A percentile compares a stretch with the other conserved stretches of the same genome.
Conservation (phyloP, 768 basidiomycete genomes). For the Leccinum arenicola region DNA sequence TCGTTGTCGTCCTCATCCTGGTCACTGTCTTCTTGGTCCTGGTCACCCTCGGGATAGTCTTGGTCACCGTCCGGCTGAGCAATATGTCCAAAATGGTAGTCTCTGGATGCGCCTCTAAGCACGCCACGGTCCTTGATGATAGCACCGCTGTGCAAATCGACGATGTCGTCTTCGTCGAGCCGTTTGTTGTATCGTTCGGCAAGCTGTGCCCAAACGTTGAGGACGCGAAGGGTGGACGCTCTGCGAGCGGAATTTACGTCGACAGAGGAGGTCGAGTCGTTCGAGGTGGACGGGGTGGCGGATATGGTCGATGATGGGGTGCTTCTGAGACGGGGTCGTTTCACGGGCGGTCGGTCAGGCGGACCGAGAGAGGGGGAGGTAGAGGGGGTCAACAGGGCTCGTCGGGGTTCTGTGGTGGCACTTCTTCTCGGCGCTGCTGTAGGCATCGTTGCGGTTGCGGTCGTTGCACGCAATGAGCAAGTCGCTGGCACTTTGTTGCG, state of each 20-base stretch:
- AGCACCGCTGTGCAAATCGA: slow-evolving; percentile 60
- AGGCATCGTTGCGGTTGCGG: slow-evolving; percentile 13
- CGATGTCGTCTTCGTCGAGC: slow-evolving; percentile 77
- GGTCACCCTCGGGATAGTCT: slow-evolving; percentile 36
- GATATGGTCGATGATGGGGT: slow-evolving; percentile 44
- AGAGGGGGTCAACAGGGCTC: slow-evolving; percentile 24
- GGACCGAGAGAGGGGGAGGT: slow-evolving; percentile 29
- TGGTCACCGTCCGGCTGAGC: slow-evolving; percentile 39
- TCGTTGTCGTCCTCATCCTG: slow-evolving; percentile 59
- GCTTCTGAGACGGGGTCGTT: slow-evolving; percentile 48
- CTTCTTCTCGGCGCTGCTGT: background rate
- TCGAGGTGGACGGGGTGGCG: slow-evolving; percentile 31
- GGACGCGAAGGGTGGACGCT: slow-evolving; percentile 50
- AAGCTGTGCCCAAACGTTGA: slow-evolving; percentile 64
- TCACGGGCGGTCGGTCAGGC: slow-evolving; percentile 41
- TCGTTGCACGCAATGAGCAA: slow-evolving; percentile 10
- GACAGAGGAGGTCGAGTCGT: slow-evolving; percentile 26
- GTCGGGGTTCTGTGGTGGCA: slow-evolving; percentile 6
- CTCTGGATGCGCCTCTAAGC: slow-evolving; percentile 41
- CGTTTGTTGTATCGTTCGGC: slow-evolving; percentile 64
- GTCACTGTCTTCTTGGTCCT: slow-evolving; percentile 44
- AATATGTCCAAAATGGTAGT: slow-evolving; percentile 53
- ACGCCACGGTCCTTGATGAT: slow-evolving; percentile 73
- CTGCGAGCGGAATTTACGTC: slow-evolving; percentile 55
- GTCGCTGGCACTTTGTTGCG: slow-evolving; percentile 1